A percentile compares a stretch with the other conserved stretches of the same genome.
phyloP scores from a whole-genome alignment of 306 rosid species.

The Hippophae tibetana region DNA sequence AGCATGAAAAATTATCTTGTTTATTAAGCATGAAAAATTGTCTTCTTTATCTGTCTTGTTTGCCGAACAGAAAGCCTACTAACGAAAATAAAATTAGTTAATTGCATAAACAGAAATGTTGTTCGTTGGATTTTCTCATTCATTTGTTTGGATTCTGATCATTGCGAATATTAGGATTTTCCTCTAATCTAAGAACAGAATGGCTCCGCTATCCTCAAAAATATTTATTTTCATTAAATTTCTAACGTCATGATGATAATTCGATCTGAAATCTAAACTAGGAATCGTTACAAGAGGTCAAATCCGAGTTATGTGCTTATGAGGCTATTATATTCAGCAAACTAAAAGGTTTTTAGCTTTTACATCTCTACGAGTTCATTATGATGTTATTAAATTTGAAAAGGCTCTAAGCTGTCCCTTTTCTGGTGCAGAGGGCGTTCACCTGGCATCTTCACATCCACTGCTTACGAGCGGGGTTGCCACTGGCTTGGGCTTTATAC shows the following conservation, averaged over 20 bases:
- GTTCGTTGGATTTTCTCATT: not conserved
- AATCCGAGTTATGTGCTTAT: conserved; percentile 50
- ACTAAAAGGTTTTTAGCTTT: conserved; percentile 58
- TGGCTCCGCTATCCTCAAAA: too few species aligned
- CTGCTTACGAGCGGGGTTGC: conserved; percentile 51
- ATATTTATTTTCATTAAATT: not conserved
- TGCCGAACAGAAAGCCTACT: not conserved
- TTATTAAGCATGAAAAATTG: conserved; percentile 10
- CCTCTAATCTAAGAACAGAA: too few species aligned
- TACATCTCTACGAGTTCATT: not conserved
- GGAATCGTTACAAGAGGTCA: conserved; percentile 51
- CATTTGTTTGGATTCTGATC: not conserved
- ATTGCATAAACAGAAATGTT: too few species aligned
- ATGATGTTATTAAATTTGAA: conserved; percentile 2
- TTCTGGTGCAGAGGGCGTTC: conserved; percentile 52
- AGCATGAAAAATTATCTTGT: not conserved
- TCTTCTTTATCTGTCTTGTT: not conserved
- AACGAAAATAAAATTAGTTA: too few species aligned
- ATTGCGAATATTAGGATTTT: not conserved
- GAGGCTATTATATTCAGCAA: conserved; percentile 52
- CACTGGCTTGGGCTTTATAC: conserved; percentile 46
- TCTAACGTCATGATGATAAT: not conserved
- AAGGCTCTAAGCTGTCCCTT: not conserved
- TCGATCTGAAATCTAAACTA: conserved; percentile 22
- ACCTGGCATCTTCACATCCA: conserved; percentile 68